phyloP scores from a whole-genome alignment of 805 yeast species.

The Cyberlindnera mycetangii region DNA sequence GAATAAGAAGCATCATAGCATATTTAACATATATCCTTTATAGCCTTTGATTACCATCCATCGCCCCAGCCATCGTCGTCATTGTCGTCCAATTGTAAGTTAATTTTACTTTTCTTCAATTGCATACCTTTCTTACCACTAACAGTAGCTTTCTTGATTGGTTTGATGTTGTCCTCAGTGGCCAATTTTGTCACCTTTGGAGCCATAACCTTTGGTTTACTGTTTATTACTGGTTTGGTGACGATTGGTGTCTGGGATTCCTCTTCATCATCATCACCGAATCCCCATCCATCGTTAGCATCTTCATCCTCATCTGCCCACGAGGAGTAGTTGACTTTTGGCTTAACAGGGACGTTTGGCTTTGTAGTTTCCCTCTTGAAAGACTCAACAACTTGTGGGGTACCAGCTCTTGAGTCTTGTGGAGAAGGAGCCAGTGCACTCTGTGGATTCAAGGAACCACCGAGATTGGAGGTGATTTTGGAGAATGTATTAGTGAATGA shows the following conservation, averaged over 20 bases:
- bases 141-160: conserved; percentile 1
- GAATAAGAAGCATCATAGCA: background rate
- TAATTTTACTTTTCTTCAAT: conserved; percentile 31
- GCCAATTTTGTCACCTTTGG: conserved; percentile 24
- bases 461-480: conserved; percentile 22
- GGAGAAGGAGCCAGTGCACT: conserved; percentile 13
- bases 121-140: conserved; percentile 25
- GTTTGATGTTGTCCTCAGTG: conserved; percentile 15
- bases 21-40: background rate
- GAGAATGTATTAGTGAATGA: conserved; percentile 21
- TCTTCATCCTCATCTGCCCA: conserved; percentile 14
- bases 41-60: conserved; percentile 33
- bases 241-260: conserved; percentile 1
- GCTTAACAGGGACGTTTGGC: background rate
- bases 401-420: conserved; percentile 18
- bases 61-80: conserved; percentile 46
- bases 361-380: conserved; percentile 6
- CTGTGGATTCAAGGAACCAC: conserved; percentile 23
- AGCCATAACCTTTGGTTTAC: conserved; percentile 7
- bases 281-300: conserved; percentile 25
- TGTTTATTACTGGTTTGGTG: background rate
- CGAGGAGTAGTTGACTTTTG: conserved; percentile 10
- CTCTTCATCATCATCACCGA: conserved; percentile 10
- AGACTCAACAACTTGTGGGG: conserved; percentile 20
- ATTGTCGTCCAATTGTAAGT: conserved; percentile 31